A percentile compares a stretch with the other conserved stretches of the same genome.
Evolutionary conservation across 305 asterid species (phyloP).

Genomic region (Fraxinus greggii): DNA sequence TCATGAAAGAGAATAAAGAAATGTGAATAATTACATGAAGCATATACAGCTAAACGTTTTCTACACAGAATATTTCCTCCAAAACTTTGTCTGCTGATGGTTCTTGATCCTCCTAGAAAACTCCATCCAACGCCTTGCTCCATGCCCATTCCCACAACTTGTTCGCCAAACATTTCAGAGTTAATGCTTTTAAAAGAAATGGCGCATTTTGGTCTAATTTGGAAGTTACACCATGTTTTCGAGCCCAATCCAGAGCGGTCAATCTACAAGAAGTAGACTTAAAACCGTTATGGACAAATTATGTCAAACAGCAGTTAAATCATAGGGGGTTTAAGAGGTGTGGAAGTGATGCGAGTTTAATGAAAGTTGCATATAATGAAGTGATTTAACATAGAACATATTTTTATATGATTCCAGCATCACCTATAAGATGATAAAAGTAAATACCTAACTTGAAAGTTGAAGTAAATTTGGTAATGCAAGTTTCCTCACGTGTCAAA

Average conservation of each 20-base stretch:
- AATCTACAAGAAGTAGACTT: slow-evolving; percentile 36
- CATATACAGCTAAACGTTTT: slow-evolving; percentile 39
- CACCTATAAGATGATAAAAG: background rate
- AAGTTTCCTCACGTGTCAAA: background rate
- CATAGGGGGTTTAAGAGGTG: background rate
- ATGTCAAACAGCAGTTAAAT: slow-evolving; percentile 1
- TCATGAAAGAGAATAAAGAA: slow-evolving; percentile 11
- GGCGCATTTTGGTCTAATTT: slow-evolving; percentile 21
- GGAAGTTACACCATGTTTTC: slow-evolving; percentile 19
- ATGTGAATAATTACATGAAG: slow-evolving; percentile 56
- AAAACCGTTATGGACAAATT: background rate
- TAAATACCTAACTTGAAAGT: background rate
- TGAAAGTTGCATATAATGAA: background rate
- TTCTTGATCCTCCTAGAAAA: slow-evolving; percentile 42
- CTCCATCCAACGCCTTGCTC: slow-evolving; percentile 34
- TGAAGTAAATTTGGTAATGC: background rate
- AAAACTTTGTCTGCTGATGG: slow-evolving; percentile 27
- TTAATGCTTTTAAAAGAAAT: slow-evolving; percentile 27
- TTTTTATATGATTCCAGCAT: background rate
- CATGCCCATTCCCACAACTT: slow-evolving; percentile 27
- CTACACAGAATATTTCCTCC: slow-evolving; percentile 26
- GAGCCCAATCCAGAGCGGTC: slow-evolving; percentile 27
- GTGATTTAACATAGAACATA: background rate
- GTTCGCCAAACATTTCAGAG: slow-evolving; percentile 26
- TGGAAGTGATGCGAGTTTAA: background rate